phyloP scores from a whole-genome alignment of 2,329 filamentous ascomycete genomes.

The Botryosphaeria dothidea region DNA sequence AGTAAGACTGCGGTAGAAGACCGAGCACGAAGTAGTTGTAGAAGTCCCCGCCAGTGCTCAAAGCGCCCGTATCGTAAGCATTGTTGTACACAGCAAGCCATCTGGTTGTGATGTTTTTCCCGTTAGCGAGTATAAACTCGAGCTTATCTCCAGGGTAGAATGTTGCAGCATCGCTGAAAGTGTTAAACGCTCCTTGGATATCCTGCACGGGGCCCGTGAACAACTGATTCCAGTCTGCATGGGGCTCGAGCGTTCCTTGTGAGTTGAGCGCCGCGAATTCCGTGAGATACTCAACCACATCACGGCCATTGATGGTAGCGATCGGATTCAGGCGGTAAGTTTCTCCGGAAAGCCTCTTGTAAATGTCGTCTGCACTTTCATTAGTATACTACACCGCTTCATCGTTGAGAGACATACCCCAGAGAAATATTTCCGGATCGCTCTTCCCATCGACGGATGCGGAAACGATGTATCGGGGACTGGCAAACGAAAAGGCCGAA shows the following conservation, averaged over 20 bases:
- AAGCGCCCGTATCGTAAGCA: constrained; percentile 25
- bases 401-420: constrained; percentile 22
- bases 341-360: neutral
- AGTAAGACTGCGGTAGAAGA: constrained; percentile 25
- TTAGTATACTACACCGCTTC: neutral
- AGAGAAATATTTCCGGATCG: constrained; percentile 36
- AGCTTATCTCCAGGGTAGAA: constrained; percentile 24
- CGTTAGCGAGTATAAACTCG: constrained; percentile 34
- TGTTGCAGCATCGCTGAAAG: constrained; percentile 29
- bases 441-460: constrained; percentile 29
- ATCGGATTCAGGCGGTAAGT: constrained; percentile 24
- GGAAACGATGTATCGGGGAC: constrained; percentile 29
- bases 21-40: constrained; percentile 48
- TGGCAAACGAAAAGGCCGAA: constrained; percentile 29
- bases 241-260: constrained; percentile 38
- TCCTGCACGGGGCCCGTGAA: constrained; percentile 27
- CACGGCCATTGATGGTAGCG: constrained; percentile 29
- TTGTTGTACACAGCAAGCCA: constrained; percentile 29
- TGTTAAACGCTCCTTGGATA: constrained; percentile 29
- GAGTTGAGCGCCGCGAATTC: constrained; percentile 31
- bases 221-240: constrained; percentile 45
- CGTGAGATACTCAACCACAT: constrained; percentile 29
- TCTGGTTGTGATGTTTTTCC: constrained; percentile 23
- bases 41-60: constrained; percentile 45
- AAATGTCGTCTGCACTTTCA: constrained; percentile 26